Conservation (phyloP, 2,329 filamentous ascomycete genomes). For the Trichophaea hybrida region DNA sequence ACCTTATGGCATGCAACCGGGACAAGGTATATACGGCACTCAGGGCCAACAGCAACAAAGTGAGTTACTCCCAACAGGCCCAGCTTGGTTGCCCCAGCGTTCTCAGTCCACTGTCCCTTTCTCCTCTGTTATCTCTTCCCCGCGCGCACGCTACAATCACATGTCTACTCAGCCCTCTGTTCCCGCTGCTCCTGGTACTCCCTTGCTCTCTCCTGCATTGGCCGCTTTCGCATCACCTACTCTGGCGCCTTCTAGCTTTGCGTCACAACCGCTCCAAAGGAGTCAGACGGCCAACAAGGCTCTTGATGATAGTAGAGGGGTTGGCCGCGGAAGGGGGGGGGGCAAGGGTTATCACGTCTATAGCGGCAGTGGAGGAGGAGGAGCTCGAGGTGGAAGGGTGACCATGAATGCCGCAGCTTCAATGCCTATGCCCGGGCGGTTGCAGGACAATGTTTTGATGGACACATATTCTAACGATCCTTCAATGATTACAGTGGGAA, state of each 20-base stretch:
- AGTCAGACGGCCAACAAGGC: slow-evolving; percentile 16
- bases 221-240: slow-evolving; percentile 17
- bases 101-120: slow-evolving; percentile 21
- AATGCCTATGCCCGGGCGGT: background rate
- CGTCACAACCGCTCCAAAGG: slow-evolving; percentile 19
- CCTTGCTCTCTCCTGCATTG: slow-evolving; percentile 15
- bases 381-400: background rate
- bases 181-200: slow-evolving; percentile 13
- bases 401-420: background rate
- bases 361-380: background rate
- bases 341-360: slow-evolving; percentile 8
- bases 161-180: slow-evolving; percentile 9
- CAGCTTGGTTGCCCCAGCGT: slow-evolving; percentile 20
- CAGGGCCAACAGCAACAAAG: slow-evolving; percentile 24
- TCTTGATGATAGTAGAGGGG: slow-evolving; percentile 7
- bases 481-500: slow-evolving; percentile 20
- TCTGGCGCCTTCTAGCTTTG: slow-evolving; percentile 11
- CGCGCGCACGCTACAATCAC: slow-evolving; percentile 14
- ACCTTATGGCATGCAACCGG: slow-evolving; percentile 22
- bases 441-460: slow-evolving; percentile 5
- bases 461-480: slow-evolving; percentile 22
- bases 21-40: slow-evolving; percentile 22
- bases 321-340: slow-evolving; percentile 6
- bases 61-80: slow-evolving; percentile 21
- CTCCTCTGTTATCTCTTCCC: slow-evolving; percentile 14